Conservation (phyloP, 345 rosid species). For the Conringia planisiliqua region DNA sequence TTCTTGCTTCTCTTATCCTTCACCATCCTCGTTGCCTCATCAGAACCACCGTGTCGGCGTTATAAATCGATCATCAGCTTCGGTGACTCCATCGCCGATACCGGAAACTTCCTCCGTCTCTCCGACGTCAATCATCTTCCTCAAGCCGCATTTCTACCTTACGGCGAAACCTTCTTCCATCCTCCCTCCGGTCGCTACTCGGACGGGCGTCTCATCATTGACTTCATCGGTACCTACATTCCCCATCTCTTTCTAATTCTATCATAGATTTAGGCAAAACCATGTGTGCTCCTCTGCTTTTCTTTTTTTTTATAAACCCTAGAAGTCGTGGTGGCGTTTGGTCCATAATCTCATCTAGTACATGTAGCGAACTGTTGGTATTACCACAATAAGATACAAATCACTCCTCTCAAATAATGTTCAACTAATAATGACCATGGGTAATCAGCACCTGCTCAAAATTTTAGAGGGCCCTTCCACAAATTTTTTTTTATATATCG, state of each 20-base stretch:
- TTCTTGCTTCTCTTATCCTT: constrained; percentile 6
- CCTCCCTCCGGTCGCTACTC: constrained; percentile 46
- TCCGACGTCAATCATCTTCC: constrained; percentile 12
- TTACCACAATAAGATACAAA: background rate
- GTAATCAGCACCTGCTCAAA: too few species aligned
- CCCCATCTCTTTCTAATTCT: background rate
- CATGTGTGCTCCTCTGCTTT: background rate
- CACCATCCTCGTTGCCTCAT: background rate
- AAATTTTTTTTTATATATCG: too few species aligned
- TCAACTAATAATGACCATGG: background rate
- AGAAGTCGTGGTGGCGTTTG: background rate
- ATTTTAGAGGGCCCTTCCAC: too few species aligned
- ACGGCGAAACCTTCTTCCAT: constrained; percentile 47
- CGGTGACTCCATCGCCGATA: constrained; percentile 58
- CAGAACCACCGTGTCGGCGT: background rate
- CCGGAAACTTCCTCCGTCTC: constrained; percentile 37
- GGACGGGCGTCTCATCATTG: constrained; percentile 55
- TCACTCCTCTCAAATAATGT: background rate
- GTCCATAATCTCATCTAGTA: background rate
- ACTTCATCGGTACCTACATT: constrained; percentile 42
- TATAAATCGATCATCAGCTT: constrained; percentile 47
- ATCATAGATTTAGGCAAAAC: background rate
- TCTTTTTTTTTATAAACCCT: background rate
- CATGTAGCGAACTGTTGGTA: background rate
- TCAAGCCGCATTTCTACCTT: constrained; percentile 36